These are phyloP conservation scores for Barnettozyma wickerhamii DNA, from an alignment of 805 yeast genomes.

Conservation along the genomic window DNA sequence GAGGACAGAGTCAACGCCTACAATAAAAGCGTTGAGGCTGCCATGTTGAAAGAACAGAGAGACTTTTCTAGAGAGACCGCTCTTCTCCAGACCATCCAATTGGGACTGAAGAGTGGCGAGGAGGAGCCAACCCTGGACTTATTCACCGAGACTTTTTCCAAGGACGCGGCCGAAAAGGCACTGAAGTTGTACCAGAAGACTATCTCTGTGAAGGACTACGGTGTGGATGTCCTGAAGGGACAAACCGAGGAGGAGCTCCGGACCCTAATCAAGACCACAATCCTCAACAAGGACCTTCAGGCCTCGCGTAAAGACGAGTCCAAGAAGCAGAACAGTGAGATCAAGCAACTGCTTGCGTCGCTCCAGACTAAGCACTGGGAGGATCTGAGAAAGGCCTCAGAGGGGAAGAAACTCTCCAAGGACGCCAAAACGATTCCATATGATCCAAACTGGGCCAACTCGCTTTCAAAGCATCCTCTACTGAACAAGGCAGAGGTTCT, in stretches of 20 bases:
- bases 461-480: slow-evolving; percentile 38
- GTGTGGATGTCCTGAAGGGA: slow-evolving; percentile 13
- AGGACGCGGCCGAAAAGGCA: slow-evolving; percentile 23
- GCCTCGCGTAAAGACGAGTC: slow-evolving; percentile 25
- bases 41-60: slow-evolving; percentile 22
- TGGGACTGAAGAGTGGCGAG: slow-evolving; percentile 17
- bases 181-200: slow-evolving; percentile 18
- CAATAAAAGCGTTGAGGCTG: slow-evolving; percentile 15
- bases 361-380: slow-evolving; percentile 23
- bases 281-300: slow-evolving; percentile 12
- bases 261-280: slow-evolving; percentile 5
- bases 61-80: slow-evolving; percentile 19
- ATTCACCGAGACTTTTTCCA: slow-evolving; percentile 10
- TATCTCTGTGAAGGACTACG: slow-evolving; percentile 13
- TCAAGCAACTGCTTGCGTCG: slow-evolving; percentile 21
- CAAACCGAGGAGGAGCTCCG: slow-evolving; percentile 9
- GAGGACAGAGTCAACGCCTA: slow-evolving; percentile 13
- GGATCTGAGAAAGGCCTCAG: slow-evolving; percentile 28
- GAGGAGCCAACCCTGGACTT: slow-evolving; percentile 11
- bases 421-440: slow-evolving; percentile 32
- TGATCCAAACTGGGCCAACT: slow-evolving; percentile 48
- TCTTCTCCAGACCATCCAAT: slow-evolving; percentile 12
- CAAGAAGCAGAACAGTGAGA: slow-evolving; percentile 27
- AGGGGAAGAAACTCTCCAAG: slow-evolving; percentile 24
- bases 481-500: slow-evolving; percentile 41